Base-by-base conservation (phyloP, 306 rosid species). In the Trifolium dubium region DNA sequence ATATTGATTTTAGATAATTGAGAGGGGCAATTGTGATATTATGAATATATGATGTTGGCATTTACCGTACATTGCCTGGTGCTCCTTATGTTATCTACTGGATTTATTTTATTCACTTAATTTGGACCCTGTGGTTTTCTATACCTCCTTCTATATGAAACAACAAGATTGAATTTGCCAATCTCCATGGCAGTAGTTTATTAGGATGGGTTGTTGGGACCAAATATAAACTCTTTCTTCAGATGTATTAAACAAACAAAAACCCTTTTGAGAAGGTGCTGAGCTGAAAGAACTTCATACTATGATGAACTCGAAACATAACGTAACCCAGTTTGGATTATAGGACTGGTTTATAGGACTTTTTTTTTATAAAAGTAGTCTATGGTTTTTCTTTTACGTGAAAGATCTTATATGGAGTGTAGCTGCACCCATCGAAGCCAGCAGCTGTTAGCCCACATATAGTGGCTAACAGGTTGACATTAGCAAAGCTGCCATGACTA, bases 101-200 rank as follows among this genome's bases (percentile, higher is more conserved):
- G 65, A 13, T 76, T 71, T 40, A 32, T 63, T 79, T 30, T 30
- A 41, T 83, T 34, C 13, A 28, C 40, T 68, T n/a, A 11, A 40
- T 37, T 62, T 63, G 58, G 37, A 18, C 50, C 34, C n/a, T 8
- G 34, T 10, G 2, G 7, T 34, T 54, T 76, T 40, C 17, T 68
- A 17, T 67, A 32, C 71, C 34, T 53, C 53, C 67, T 40, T 64
- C 43, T 80, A 69, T 63, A 6, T 34, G 29, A 35, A 30, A 28
- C n/a, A 40, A 6, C 18, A 13, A 40, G 49, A 18, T 40, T 40
- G 51, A 64, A 18, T 40, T 64, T 64, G 53, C 53, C 1, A 10
- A 43, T 39, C 51, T 43, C 18, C 12, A 5, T 19, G 51, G 17
- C 51, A 64, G 15, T 40, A 19, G 23, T 40, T 34, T 39, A 6